Conservation (phyloP, 257 asterid species). For the Fraxinus anomala region DNA sequence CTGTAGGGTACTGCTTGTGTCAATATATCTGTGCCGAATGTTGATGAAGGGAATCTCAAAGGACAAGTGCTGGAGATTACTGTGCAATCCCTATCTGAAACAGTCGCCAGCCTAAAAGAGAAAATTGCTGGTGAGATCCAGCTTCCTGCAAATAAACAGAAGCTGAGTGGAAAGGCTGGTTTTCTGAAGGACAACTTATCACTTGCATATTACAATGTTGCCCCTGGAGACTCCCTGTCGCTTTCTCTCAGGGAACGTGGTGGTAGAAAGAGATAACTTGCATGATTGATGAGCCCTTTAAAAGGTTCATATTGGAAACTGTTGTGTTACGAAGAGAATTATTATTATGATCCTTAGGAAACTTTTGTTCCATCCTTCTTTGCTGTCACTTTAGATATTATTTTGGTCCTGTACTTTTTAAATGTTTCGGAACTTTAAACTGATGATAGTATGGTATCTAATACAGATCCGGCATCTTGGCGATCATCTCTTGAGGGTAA, state of each 20-base stretch:
- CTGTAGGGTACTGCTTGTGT: constrained; percentile 82
- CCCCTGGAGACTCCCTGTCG: constrained; percentile 65
- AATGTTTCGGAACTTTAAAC: constrained; percentile 27
- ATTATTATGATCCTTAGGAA: constrained; percentile 24
- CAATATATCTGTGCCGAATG: constrained; percentile 72
- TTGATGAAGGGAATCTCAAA: constrained; percentile 86
- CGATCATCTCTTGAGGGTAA: constrained; percentile 34
- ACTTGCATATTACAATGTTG: constrained; percentile 88
- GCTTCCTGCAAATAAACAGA: constrained; percentile 95
- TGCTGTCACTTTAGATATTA: constrained; percentile 33
- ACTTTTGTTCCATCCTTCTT: constrained; percentile 13
- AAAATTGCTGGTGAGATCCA: constrained; percentile 90
- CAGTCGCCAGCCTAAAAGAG: constrained; percentile 85
- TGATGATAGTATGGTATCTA: constrained; percentile 36
- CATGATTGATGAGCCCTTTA: constrained; percentile 22
- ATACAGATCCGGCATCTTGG: constrained; percentile 40
- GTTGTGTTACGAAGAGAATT: constrained; percentile 27
- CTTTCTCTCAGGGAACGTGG: constrained; percentile 98
- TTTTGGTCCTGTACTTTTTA: constrained; percentile 36
- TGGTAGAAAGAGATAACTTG: constrained; percentile 91
- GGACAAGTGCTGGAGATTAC: constrained; percentile 83
- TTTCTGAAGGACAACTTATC: constrained; percentile 94
- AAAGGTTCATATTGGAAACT: constrained; percentile 43
- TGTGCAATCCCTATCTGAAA: constrained; percentile 77
- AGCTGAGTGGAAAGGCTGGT: constrained; percentile 97